Conservation (phyloP, 2,329 filamentous ascomycete genomes). For the Phaeophleospora eucalypticola region DNA sequence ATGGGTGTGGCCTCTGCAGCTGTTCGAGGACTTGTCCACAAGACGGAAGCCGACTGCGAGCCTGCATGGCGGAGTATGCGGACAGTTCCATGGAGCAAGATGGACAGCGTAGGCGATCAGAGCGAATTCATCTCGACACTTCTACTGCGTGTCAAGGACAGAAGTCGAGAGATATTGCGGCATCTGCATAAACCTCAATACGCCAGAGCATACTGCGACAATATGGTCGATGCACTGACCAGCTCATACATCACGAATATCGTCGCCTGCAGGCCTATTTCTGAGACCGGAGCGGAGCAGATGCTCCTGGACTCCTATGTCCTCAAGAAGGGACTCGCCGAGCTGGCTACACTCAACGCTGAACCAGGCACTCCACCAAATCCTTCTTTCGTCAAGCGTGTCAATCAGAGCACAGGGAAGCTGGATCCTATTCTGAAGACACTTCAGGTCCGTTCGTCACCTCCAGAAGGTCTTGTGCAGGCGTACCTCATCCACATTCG, state of each 20-base stretch:
- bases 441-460: conserved; percentile 84
- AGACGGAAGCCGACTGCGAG: conserved; percentile 78
- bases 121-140: conserved; percentile 87
- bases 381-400: conserved; percentile 74
- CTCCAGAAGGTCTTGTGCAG: conserved; percentile 90
- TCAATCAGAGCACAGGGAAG: conserved; percentile 76
- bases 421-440: conserved; percentile 94
- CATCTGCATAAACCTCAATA: conserved; percentile 88
- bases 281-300: conserved; percentile 92
- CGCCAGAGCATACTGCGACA: conserved; percentile 88
- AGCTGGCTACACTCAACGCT: conserved; percentile 60
- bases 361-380: conserved; percentile 52
- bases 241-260: conserved; percentile 77
- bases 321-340: conserved; percentile 72
- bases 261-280: conserved; percentile 83
- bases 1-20: conserved; percentile 89
- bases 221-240: conserved; percentile 84
- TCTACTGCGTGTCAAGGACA: conserved; percentile 65
- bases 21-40: conserved; percentile 76
- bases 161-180: conserved; percentile 69
- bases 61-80: conserved; percentile 94
- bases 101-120: conserved; percentile 90
- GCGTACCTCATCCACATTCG: conserved; percentile 96
- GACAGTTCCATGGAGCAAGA: conserved; percentile 89
- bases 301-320: conserved; percentile 96